Conservation (phyloP, 352 stramenopile genomes). For the Detonula confervacea region DNA sequence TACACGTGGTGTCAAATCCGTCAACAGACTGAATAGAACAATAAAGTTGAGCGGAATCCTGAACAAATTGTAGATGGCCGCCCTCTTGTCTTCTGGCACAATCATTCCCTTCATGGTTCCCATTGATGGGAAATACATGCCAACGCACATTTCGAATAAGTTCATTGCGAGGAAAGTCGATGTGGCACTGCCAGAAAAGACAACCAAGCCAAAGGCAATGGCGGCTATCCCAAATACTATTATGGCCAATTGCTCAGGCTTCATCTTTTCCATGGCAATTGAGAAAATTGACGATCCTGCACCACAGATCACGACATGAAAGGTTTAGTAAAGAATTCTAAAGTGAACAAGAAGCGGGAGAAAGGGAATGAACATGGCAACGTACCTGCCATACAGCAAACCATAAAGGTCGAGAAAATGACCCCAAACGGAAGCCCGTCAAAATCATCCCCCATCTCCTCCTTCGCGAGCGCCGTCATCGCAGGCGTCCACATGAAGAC, state of each 20-base stretch:
- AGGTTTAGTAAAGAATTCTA: too few relatives aligned
- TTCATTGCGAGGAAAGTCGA: conserved; percentile 86
- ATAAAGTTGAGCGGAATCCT: conserved; percentile 86
- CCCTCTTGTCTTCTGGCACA: conserved; percentile 82
- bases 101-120: conserved; percentile 84
- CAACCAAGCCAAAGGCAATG: conserved; percentile 69
- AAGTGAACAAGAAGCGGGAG: too few relatives aligned
- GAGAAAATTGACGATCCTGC: conserved; percentile 86
- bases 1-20: conserved; percentile 67
- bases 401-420: conserved; percentile 90
- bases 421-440: conserved; percentile 85
- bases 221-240: conserved; percentile 67
- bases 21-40: conserved; percentile 83
- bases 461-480: conserved; percentile 54
- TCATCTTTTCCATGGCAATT: conserved; percentile 75
- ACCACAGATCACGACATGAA: too few relatives aligned
- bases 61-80: conserved; percentile 87
- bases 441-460: conserved; percentile 50
- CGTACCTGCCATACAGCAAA: conserved; percentile 87
- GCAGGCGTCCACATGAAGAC: conserved; percentile 91
- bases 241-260: conserved; percentile 73
- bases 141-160: conserved; percentile 88
- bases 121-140: conserved; percentile 88
- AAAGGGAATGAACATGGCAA: too few relatives aligned
- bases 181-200: conserved; percentile 63